Percentiles rank a stretch among this genome's conserved stretches.
These are phyloP conservation scores for Arctium lappa DNA, from an alignment of 129 eudicot species.

Conservation along the genomic window DNA sequence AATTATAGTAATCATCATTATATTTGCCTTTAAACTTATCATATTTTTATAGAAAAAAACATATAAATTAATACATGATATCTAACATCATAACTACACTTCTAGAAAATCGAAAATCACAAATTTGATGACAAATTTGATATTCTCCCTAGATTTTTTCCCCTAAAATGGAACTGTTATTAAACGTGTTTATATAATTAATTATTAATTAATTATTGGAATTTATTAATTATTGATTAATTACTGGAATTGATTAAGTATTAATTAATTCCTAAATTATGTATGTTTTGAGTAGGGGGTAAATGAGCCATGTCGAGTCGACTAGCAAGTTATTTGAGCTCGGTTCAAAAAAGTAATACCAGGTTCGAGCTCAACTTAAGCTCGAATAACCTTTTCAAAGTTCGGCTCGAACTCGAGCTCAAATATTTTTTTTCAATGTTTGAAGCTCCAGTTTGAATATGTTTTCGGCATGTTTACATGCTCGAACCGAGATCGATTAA, in stretches of 20 bases:
- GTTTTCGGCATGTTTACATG: too few species aligned
- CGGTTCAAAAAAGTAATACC: too few species aligned
- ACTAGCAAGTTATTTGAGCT: too few species aligned
- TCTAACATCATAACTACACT: background rate
- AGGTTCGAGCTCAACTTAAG: too few species aligned
- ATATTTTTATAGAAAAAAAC: background rate
- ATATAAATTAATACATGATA: background rate
- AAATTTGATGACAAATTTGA: background rate
- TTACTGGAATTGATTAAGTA: background rate
- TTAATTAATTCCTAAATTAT: background rate
- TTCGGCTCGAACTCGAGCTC: too few species aligned
- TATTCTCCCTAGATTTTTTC: background rate
- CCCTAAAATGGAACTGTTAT: background rate
- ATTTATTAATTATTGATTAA: too few species aligned
- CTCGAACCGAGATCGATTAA: too few species aligned
- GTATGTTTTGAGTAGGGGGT: background rate
- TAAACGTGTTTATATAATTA: background rate
- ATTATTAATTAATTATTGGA: background rate
- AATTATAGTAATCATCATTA: background rate
- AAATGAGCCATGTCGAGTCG: too few species aligned
- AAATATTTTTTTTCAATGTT: too few species aligned
- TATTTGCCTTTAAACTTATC: background rate
- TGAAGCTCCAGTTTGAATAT: too few species aligned
- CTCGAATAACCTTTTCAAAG: too few species aligned
- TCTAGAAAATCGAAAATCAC: background rate